These are phyloP conservation scores for Microcyclosporella mali DNA, from an alignment of 2,329 filamentous ascomycete species.

Conservation along the genomic window DNA sequence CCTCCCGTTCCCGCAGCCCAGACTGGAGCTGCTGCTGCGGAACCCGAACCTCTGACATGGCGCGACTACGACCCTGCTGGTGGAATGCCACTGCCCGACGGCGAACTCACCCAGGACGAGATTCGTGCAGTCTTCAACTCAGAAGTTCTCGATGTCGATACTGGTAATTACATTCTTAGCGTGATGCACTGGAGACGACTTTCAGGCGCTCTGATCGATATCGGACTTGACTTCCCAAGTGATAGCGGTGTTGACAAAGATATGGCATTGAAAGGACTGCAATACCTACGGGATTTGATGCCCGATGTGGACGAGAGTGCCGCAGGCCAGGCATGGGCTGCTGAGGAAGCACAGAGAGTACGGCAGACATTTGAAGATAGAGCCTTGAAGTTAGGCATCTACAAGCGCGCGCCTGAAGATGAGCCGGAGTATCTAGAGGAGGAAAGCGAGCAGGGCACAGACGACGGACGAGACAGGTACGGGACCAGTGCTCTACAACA, in stretches of 20 bases:
- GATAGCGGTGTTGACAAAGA: slow-evolving; percentile 21
- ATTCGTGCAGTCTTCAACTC: slow-evolving; percentile 29
- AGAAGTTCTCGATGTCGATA: slow-evolving; percentile 26
- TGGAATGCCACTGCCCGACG: slow-evolving; percentile 31
- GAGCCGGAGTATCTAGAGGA: slow-evolving; percentile 10
- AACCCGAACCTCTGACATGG: slow-evolving; percentile 27
- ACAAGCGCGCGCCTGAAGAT: slow-evolving; percentile 21
- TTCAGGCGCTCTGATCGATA: slow-evolving; percentile 34
- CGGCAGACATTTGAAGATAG: slow-evolving; percentile 27
- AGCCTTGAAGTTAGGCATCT: slow-evolving; percentile 31
- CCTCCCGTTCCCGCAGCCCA: too few relatives aligned
- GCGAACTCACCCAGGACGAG: slow-evolving; percentile 24
- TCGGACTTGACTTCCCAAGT: slow-evolving; percentile 28
- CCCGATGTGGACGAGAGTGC: slow-evolving; percentile 32
- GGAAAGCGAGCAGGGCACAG: slow-evolving; percentile 23
- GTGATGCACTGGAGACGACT: slow-evolving; percentile 33
- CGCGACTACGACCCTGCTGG: slow-evolving; percentile 34
- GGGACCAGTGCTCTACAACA: slow-evolving; percentile 26
- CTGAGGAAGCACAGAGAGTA: slow-evolving; percentile 29
- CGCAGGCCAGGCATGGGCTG: slow-evolving; percentile 30
- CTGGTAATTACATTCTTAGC: slow-evolving; percentile 33
- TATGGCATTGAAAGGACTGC: slow-evolving; percentile 28
- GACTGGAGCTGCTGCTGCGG: slow-evolving; percentile 21
- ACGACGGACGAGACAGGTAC: slow-evolving; percentile 22
- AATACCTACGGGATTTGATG: slow-evolving; percentile 28